Base-by-base conservation (phyloP, 768 basidiomycete genomes). In the Gymnopilus junonius region DNA sequence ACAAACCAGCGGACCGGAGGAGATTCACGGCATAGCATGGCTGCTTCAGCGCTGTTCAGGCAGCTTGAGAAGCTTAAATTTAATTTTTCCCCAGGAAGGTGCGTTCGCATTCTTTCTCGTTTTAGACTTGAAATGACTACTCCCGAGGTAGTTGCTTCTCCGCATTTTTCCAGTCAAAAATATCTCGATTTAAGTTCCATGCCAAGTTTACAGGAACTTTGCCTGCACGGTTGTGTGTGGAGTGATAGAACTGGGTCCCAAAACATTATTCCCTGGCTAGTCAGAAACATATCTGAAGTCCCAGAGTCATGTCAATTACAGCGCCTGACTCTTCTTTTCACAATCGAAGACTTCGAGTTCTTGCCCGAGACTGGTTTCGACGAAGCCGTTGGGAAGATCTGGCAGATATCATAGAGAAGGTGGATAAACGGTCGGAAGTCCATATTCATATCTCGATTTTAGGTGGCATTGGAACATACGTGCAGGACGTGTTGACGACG, bases 31-130 rank as follows among this genome's bases (percentile, higher is more conserved):
- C 23, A n/a, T 55, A 37, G 23, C 54, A 20, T 40, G 34, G 54
- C 40, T 55, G 34, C 6, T 55, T 8, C 54, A 21, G 15, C 54
- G 54, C 17, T 55, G 35, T 23, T 55, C 54, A 11, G 40, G 34
- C 35, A 55, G 35, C 4, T 15, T 55, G 14, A 23, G 40, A 20
- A 55, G 25, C 21, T 12, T 55, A 10, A 4, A 37, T 29, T 3
- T 55, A 15, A 40, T 55, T n/a, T 55, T 55, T 11, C 54, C 54
- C 1, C 37, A 55, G n/a, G 54, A 55, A 37, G 54, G 54, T 55
- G 17, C 17, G 37, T 25, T 40, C 1, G 8, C 37, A 4, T 25
- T 55, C 34, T 27, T 39, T 23, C 15, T 40, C 3, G 3, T 25
- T 23, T 8, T 6, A 4, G n/a, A 37, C 12, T 8, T 5, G 4